Percentiles rank a stretch among this genome's conserved stretches.
Evolutionary conservation across 441 rosid genomes (phyloP).

Genomic region (Bruguiera hainesii): DNA sequence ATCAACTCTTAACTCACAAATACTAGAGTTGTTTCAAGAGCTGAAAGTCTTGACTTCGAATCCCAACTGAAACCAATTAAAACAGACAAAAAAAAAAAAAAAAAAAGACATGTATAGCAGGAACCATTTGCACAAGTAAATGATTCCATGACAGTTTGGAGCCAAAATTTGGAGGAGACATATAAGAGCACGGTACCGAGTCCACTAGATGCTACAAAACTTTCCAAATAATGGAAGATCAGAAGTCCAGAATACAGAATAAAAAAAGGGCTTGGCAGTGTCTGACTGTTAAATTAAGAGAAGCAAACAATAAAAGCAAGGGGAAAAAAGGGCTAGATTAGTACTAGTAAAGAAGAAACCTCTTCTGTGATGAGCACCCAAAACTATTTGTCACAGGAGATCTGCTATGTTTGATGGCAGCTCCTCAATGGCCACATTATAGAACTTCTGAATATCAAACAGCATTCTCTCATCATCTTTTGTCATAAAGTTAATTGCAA

Average conservation of each 20-base stretch:
- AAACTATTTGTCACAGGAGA: constrained; percentile 46
- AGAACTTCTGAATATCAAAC: constrained; percentile 75
- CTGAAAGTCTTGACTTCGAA: too few relatives aligned
- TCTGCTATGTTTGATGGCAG: constrained; percentile 72
- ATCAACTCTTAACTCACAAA: too few relatives aligned
- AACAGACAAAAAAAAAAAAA: too few relatives aligned
- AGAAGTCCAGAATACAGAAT: background rate
- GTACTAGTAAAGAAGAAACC: constrained; percentile 29
- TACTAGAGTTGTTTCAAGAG: too few relatives aligned
- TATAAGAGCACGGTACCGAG: constrained; percentile 18
- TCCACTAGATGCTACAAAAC: constrained; percentile 29
- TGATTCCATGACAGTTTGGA: constrained; percentile 1
- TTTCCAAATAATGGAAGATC: constrained; percentile 18
- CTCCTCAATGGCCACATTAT: constrained; percentile 64
- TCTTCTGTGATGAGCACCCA: constrained; percentile 23
- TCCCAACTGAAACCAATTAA: background rate
- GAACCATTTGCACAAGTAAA: background rate
- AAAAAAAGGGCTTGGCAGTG: constrained; percentile 17
- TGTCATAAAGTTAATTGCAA: constrained; percentile 70
- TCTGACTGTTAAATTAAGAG: constrained; percentile 29
- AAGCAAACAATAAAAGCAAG: constrained; percentile 5
- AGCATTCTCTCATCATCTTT: constrained; percentile 74
- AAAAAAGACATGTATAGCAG: too few relatives aligned
- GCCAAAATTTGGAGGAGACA: background rate
- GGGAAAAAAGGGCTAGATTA: constrained; percentile 17